Conservation (phyloP, 257 asterid species). For the Rauvolfia tetraphylla region DNA sequence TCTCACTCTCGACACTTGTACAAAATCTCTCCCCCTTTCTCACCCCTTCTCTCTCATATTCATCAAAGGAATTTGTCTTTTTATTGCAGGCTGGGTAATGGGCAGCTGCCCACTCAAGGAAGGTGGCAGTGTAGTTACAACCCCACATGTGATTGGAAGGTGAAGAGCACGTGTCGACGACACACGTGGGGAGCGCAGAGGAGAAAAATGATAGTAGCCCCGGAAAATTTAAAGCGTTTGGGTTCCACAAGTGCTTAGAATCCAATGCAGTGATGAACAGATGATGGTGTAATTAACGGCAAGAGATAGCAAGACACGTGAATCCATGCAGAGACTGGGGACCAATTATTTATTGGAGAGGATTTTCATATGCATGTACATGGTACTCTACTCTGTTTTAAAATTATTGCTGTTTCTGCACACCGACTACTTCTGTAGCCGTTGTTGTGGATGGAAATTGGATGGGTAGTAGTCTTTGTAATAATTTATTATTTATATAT, state of each 20-base stretch:
- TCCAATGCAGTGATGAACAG: slow-evolving; percentile 53
- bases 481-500: too few species aligned
- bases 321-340: slow-evolving; percentile 73
- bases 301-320: slow-evolving; percentile 60
- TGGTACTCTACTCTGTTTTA: neutral
- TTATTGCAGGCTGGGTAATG: slow-evolving; percentile 34
- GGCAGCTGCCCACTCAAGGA: slow-evolving; percentile 19
- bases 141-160: slow-evolving; percentile 48
- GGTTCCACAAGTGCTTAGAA: slow-evolving; percentile 39
- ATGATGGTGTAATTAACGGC: slow-evolving; percentile 43
- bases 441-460: too few species aligned
- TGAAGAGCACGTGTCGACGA: slow-evolving; percentile 45
- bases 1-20: neutral
- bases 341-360: slow-evolving; percentile 41
- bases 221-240: neutral
- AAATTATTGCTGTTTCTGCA: too few species aligned
- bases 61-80: slow-evolving; percentile 48
- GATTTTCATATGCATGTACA: neutral
- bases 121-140: slow-evolving; percentile 30
- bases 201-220: neutral
- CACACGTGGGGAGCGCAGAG: slow-evolving; percentile 65
- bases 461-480: too few species aligned
- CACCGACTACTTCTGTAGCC: too few species aligned
- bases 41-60: slow-evolving; percentile 16
- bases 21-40: neutral